phyloP scores from a whole-genome alignment of 257 asterid species.

The Handroanthus guayacan region DNA sequence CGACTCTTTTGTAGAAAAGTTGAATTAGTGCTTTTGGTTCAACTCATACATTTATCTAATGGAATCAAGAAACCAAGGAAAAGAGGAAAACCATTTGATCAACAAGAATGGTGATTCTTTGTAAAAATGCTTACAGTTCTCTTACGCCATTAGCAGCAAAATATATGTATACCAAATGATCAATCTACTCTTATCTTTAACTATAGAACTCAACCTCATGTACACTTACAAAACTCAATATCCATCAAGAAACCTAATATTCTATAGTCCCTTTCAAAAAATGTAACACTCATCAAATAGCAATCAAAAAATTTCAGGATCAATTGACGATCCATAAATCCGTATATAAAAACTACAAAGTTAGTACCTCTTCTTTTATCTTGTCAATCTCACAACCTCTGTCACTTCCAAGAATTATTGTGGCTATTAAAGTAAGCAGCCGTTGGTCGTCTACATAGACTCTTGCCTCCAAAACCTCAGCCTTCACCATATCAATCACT shows the following conservation, averaged over 20 bases:
- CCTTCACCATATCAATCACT: conserved; percentile 49
- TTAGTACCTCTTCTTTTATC: conserved; percentile 55
- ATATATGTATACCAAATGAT: conserved; percentile 15
- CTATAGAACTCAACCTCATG: conserved; percentile 5
- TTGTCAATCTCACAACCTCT: conserved; percentile 46
- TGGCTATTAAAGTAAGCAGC: conserved; percentile 51
- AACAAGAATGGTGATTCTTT: not conserved
- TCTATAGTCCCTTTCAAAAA: conserved; percentile 15
- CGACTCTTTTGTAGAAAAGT: too few species aligned
- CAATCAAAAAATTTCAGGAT: conserved; percentile 3
- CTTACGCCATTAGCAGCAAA: conserved; percentile 15
- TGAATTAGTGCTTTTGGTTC: not conserved
- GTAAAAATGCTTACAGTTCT: too few species aligned
- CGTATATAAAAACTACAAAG: conserved; percentile 38
- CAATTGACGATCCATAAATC: not conserved
- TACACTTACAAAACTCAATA: not conserved
- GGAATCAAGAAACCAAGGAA: not conserved
- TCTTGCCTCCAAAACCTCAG: conserved; percentile 68
- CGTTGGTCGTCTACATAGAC: conserved; percentile 48
- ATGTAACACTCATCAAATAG: conserved; percentile 17
- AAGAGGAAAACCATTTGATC: not conserved
- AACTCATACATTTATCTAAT: not conserved
- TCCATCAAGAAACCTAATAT: conserved; percentile 21
- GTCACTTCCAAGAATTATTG: conserved; percentile 44
- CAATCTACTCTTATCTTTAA: conserved; percentile 26